phyloP scores from a whole-genome alignment of 345 rosid species.

The Viola odorata region DNA sequence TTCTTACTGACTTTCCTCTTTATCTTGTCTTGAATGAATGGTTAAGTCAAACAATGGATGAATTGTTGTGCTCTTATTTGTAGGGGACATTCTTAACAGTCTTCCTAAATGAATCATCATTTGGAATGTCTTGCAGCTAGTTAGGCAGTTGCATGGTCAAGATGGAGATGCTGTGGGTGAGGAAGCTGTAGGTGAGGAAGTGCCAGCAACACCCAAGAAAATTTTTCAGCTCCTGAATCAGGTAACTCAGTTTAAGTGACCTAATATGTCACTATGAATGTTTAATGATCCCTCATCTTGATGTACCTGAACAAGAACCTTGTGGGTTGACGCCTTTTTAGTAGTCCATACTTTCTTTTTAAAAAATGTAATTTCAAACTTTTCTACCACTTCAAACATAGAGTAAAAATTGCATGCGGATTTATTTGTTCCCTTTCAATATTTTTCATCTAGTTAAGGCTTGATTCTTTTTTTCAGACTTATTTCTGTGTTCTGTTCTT shows the following conservation, averaged over 20 bases:
- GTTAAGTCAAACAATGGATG: too few species aligned
- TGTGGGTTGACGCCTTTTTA: too few species aligned
- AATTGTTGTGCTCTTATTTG: too few species aligned
- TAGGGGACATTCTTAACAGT: too few species aligned
- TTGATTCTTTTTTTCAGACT: not conserved
- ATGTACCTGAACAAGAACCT: not conserved
- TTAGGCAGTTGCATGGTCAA: constrained; percentile 73
- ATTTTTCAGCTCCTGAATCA: constrained; percentile 85
- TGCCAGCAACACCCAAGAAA: constrained; percentile 53
- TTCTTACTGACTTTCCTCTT: too few species aligned
- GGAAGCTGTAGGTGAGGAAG: constrained; percentile 21
- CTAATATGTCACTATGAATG: not conserved
- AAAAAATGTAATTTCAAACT: too few species aligned
- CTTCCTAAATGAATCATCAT: too few species aligned
- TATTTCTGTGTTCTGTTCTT: not conserved
- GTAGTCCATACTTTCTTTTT: too few species aligned
- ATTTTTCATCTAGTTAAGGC: not conserved
- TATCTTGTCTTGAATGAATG: too few species aligned
- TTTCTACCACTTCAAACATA: too few species aligned
- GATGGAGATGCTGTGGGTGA: constrained; percentile 55
- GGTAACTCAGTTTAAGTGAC: constrained; percentile 23
- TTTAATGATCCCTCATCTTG: not conserved
- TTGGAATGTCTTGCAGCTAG: constrained; percentile 39
- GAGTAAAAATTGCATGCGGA: too few species aligned
- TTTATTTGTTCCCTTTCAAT: too few species aligned